Evolutionary conservation across 108 stramenopile genomes (phyloP).

Genomic region (Nannochloropsis oceanica): DNA sequence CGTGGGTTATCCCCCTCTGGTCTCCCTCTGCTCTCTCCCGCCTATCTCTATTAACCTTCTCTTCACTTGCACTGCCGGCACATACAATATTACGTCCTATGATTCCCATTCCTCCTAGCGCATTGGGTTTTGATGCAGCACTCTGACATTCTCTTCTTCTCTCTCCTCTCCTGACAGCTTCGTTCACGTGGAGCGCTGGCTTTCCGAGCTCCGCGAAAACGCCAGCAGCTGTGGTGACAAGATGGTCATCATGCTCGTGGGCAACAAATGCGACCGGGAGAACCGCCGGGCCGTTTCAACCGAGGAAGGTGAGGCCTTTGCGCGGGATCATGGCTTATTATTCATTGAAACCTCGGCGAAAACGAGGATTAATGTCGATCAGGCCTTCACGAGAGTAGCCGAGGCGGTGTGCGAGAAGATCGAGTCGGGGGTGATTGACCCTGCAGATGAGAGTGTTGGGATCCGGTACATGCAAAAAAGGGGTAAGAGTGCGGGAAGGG

Average conservation of each 20-base stretch:
- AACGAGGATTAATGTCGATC: constrained; percentile 1
- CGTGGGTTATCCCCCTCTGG: too few species aligned
- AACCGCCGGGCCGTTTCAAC: constrained; percentile 26
- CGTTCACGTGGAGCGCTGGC: constrained; percentile 11
- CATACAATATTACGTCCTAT: too few species aligned
- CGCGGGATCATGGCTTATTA: constrained; percentile 19
- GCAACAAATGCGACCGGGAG: constrained; percentile 38
- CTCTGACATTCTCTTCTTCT: too few species aligned
- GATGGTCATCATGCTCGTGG: constrained; percentile 32
- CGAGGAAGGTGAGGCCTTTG: constrained; percentile 32
- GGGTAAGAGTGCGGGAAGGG: neutral
- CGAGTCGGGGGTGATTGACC: neutral
- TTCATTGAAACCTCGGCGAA: constrained; percentile 32
- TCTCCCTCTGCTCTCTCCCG: too few species aligned
- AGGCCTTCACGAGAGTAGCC: constrained; percentile 12
- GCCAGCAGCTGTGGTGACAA: constrained; percentile 16
- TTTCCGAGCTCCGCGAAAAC: constrained; percentile 25
- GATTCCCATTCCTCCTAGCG: too few species aligned
- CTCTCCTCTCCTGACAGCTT: neutral
- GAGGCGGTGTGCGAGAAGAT: neutral
- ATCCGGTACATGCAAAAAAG: neutral
- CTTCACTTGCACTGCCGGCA: too few species aligned
- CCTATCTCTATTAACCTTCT: too few species aligned
- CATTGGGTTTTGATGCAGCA: too few species aligned
- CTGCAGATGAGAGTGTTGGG: neutral